A percentile compares a stretch with the other conserved stretches of the same genome.
These are phyloP conservation scores for Vitis hybrid DNA, from an alignment of 177 flowering plant genomes.

Conservation along the genomic window DNA sequence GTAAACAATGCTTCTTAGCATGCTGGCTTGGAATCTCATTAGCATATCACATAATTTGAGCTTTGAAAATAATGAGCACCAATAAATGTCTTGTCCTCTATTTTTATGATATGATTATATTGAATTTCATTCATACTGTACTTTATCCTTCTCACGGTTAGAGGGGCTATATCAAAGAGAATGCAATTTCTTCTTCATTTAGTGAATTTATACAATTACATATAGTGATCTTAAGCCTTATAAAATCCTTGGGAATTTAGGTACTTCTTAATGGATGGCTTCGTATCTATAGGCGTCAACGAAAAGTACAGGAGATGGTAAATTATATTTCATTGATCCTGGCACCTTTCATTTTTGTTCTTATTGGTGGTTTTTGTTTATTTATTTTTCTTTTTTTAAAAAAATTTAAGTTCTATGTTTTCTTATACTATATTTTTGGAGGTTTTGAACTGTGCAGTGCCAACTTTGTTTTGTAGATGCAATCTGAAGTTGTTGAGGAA, in stretches of 20 bases:
- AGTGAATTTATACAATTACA: not conserved
- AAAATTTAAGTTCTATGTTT: no score
- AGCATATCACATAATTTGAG: no score
- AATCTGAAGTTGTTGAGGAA: conserved; percentile 94
- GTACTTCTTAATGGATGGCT: conserved; percentile 94
- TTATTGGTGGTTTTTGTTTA: not conserved
- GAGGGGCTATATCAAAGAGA: not conserved
- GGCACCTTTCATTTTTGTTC: not conserved
- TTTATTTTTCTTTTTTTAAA: not conserved
- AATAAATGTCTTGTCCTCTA: no score
- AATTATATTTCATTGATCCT: conserved; percentile 2
- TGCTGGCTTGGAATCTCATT: no score
- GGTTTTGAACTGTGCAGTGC: not conserved
- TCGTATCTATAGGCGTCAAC: conserved; percentile 72
- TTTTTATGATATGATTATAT: no score
- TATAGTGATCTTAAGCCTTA: conserved; percentile 4
- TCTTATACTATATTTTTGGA: not conserved
- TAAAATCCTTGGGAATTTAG: conserved; percentile 33
- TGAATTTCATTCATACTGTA: no score
- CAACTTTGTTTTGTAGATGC: conserved; percentile 62
- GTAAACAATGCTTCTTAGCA: no score
- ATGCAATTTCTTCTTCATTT: conserved; percentile 1
- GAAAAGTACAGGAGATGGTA: conserved; percentile 92
- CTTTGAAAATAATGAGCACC: no score
- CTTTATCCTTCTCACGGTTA: not conserved